These are phyloP conservation scores for Phaffomyces antillensis DNA, from an alignment of 805 yeast genomes.

Conservation along the genomic window DNA sequence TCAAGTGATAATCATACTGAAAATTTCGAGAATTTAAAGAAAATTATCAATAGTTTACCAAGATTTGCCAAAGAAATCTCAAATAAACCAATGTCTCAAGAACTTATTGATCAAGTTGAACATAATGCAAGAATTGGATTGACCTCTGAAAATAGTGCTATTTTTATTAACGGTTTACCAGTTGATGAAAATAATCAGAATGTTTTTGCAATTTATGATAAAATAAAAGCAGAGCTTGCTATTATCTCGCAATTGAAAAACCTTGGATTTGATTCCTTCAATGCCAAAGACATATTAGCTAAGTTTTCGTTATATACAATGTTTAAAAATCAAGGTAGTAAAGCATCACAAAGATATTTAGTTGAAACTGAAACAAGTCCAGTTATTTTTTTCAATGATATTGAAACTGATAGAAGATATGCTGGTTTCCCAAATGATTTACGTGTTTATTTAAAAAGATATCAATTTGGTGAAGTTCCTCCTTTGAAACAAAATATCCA, in stretches of 20 bases:
- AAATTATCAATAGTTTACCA: conserved; percentile 48
- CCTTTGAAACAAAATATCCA: conserved; percentile 66
- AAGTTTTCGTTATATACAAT: conserved; percentile 30
- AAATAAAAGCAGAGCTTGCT: conserved; percentile 31
- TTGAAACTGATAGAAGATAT: conserved; percentile 58
- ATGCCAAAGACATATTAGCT: conserved; percentile 32
- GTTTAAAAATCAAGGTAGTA: conserved; percentile 11
- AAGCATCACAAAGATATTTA: conserved; percentile 19
- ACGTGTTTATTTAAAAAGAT: conserved; percentile 37
- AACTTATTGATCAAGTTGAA: conserved; percentile 23
- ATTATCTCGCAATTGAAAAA: conserved; percentile 21
- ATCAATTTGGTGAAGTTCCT: conserved; percentile 59
- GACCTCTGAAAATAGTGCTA: conserved; percentile 35
- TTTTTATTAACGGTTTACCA: conserved; percentile 67
- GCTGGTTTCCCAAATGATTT: conserved; percentile 36
- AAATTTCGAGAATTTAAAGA: conserved; percentile 31
- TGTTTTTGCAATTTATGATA: conserved; percentile 33
- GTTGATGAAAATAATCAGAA: conserved; percentile 39
- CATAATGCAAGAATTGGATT: conserved; percentile 33
- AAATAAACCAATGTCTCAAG: conserved; percentile 14
- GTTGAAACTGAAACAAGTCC: conserved; percentile 25
- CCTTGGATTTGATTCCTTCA: conserved; percentile 27
- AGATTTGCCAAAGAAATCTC: conserved; percentile 32
- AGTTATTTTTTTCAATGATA: conserved; percentile 70
- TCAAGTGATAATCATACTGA: conserved; percentile 20